phyloP scores from a whole-genome alignment of 305 asterid species.

The Salvia sclarea region DNA sequence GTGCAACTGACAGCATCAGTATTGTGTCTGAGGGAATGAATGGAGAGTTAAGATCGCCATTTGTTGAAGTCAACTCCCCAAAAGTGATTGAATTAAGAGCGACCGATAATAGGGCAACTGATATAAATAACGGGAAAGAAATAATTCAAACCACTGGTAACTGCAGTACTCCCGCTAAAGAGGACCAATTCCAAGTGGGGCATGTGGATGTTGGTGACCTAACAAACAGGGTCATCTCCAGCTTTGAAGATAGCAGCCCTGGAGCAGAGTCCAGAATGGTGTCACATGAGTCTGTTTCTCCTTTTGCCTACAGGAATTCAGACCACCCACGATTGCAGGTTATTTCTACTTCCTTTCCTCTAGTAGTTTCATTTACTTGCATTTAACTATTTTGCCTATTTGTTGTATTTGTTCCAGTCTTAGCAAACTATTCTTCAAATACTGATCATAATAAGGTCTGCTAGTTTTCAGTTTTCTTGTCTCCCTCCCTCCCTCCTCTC shows the following conservation, averaged over 20 bases:
- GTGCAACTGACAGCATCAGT: slow-evolving; percentile 30
- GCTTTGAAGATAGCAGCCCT: slow-evolving; percentile 36
- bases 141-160: slow-evolving; percentile 37
- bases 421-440: slow-evolving; percentile 24
- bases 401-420: slow-evolving; percentile 4
- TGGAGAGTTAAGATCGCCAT: slow-evolving; percentile 39
- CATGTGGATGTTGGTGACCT: slow-evolving; percentile 43
- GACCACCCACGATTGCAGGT: slow-evolving; percentile 51
- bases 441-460: slow-evolving; percentile 16
- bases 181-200: slow-evolving; percentile 34
- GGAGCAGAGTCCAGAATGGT: slow-evolving; percentile 35
- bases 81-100: slow-evolving; percentile 33
- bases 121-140: slow-evolving; percentile 34
- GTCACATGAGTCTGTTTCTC: slow-evolving; percentile 33
- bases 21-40: slow-evolving; percentile 36
- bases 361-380: slow-evolving; percentile 14
- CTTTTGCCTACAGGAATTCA: slow-evolving; percentile 37
- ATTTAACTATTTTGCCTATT: slow-evolving; percentile 14
- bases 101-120: slow-evolving; percentile 38
- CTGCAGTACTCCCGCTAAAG: slow-evolving; percentile 40
- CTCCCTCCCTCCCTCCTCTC: not conserved
- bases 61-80: slow-evolving; percentile 33
- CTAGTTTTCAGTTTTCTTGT: slow-evolving; percentile 23
- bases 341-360: slow-evolving; percentile 24
- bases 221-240: slow-evolving; percentile 34